Conservation (phyloP, 345 rosid genomes). For the Corchorus capsularis region DNA sequence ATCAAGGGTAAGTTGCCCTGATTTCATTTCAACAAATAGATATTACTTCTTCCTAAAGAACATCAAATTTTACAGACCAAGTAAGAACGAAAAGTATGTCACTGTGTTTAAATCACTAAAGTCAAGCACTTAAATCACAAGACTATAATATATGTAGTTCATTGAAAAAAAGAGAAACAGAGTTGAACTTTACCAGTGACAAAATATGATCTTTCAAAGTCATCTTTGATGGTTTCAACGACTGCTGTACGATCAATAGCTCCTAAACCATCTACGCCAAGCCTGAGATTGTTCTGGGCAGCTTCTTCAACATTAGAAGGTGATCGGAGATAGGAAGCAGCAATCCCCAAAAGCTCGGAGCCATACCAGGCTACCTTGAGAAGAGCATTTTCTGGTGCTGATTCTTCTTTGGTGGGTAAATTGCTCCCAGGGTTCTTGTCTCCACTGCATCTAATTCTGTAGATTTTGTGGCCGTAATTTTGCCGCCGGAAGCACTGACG, state of each 20-base stretch:
- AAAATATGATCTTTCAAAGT: slow-evolving; percentile 78
- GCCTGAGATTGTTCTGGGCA: slow-evolving; percentile 27
- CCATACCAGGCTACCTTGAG: slow-evolving; percentile 93
- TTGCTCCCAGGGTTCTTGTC: slow-evolving; percentile 35
- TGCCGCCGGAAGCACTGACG: slow-evolving; percentile 22
- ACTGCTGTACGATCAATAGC: slow-evolving; percentile 55
- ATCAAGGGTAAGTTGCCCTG: slow-evolving; percentile 72
- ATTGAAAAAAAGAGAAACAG: not conserved
- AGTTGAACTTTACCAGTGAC: slow-evolving; percentile 58
- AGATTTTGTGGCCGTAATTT: slow-evolving; percentile 14
- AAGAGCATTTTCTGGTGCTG: slow-evolving; percentile 63
- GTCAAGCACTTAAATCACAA: no score
- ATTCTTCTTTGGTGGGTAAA: slow-evolving; percentile 35
- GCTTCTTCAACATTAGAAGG: slow-evolving; percentile 25
- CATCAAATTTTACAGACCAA: not conserved
- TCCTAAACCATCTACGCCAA: slow-evolving; percentile 51
- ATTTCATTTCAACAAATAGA: slow-evolving; percentile 1
- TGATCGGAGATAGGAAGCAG: slow-evolving; percentile 69
- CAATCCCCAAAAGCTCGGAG: slow-evolving; percentile 91
- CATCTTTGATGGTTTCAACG: slow-evolving; percentile 67
- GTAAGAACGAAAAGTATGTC: not conserved
- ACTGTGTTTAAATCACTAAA: no score
- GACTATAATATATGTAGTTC: not conserved
- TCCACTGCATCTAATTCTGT: slow-evolving; percentile 38
- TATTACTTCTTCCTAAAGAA: not conserved